These are phyloP conservation scores for Trypanosoma mega DNA, from an alignment of 208 protist genomes.

Conservation along the genomic window DNA sequence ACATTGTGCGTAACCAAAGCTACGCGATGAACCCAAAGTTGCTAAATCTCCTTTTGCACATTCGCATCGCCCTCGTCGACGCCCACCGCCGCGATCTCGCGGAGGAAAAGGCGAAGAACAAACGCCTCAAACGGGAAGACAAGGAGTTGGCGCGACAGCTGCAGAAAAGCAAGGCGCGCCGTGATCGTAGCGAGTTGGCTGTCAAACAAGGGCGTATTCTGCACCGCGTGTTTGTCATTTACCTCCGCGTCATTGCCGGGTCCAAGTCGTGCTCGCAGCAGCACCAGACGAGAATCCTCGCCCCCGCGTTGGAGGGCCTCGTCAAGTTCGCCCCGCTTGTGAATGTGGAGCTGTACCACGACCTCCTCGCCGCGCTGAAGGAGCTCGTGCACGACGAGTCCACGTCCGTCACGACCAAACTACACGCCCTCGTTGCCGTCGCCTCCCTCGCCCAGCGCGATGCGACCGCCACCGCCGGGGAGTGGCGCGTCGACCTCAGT, in stretches of 20 bases:
- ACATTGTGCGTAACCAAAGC: slow-evolving; percentile 88
- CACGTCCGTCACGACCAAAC: slow-evolving; percentile 78
- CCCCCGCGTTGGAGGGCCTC: slow-evolving; percentile 84
- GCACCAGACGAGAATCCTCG: slow-evolving; percentile 89
- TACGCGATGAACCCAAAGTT: slow-evolving; percentile 93
- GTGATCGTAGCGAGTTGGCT: slow-evolving; percentile 81
- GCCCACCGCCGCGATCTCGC: slow-evolving; percentile 86
- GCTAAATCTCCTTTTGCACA: slow-evolving; percentile 82
- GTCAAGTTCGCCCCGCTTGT: slow-evolving; percentile 92
- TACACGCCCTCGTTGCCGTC: slow-evolving; percentile 89
- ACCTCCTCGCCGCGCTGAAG: slow-evolving; percentile 86
- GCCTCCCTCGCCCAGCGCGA: slow-evolving; percentile 86
- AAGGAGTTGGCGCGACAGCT: slow-evolving; percentile 90
- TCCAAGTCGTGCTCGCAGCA: slow-evolving; percentile 77
- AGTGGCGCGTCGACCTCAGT: slow-evolving; percentile 92
- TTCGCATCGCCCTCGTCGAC: slow-evolving; percentile 92
- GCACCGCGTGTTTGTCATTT: slow-evolving; percentile 91
- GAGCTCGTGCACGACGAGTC: slow-evolving; percentile 83
- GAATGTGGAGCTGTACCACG: slow-evolving; percentile 88
- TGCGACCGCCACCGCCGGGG: slow-evolving; percentile 65
- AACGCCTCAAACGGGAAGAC: slow-evolving; percentile 88
- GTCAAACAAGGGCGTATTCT: slow-evolving; percentile 88
- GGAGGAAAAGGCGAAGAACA: slow-evolving; percentile 91
- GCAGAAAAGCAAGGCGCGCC: slow-evolving; percentile 90
- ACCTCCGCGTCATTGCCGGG: slow-evolving; percentile 87